These are phyloP conservation scores for Suillus subalutaceus DNA, from an alignment of 768 basidiomycete genomes.

Conservation along the genomic window DNA sequence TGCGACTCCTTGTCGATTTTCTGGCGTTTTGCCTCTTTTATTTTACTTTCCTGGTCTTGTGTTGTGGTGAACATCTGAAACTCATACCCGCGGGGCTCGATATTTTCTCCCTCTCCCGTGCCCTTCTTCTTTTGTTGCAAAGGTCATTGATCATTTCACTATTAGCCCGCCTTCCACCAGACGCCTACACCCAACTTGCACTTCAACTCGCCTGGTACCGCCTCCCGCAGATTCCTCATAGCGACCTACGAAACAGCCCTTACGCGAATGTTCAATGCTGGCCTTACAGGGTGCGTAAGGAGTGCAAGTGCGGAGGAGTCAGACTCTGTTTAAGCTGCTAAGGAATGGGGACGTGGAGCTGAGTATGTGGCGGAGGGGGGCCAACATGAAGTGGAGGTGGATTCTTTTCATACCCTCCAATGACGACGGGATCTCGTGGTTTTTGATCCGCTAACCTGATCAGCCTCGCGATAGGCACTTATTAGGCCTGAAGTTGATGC, in stretches of 20 bases:
- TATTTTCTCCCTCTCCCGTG: neutral
- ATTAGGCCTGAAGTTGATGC: conserved; percentile 76
- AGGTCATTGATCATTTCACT: neutral
- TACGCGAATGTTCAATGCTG: conserved; percentile 83
- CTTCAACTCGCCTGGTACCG: conserved; percentile 91
- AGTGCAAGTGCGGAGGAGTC: conserved; percentile 71
- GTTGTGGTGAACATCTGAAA: neutral
- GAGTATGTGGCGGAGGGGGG: neutral
- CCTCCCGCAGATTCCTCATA: conserved; percentile 71
- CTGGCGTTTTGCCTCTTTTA: neutral
- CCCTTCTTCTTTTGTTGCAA: neutral
- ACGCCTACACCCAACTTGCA: conserved; percentile 89
- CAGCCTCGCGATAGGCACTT: conserved; percentile 76
- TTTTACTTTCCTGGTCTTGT: neutral
- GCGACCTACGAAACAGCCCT: conserved; percentile 94
- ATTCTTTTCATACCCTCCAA: neutral
- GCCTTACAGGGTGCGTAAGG: conserved; percentile 83
- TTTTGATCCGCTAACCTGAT: conserved; percentile 15
- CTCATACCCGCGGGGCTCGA: no score
- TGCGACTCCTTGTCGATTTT: neutral
- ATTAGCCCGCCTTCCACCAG: conserved; percentile 62
- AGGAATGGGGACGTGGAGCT: conserved; percentile 8
- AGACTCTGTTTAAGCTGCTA: conserved; percentile 23
- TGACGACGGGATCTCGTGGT: neutral
- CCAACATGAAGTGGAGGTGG: neutral